Conservation (phyloP, 1,284 basidiomycete species). For the Rhizopogon parksii region DNA sequence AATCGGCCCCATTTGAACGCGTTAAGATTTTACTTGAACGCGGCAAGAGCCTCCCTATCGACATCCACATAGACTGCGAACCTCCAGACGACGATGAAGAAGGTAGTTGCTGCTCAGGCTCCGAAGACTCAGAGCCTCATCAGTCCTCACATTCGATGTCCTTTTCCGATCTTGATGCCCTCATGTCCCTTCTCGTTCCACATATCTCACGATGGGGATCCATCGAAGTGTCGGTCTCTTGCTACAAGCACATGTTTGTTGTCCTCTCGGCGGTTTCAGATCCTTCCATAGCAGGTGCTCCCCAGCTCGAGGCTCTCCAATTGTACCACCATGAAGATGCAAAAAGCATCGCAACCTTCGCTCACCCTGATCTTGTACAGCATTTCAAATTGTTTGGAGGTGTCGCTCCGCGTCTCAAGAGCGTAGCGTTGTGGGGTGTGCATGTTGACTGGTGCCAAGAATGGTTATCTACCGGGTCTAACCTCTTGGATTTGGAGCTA, state of each 20-base stretch:
- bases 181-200: conserved; percentile 46
- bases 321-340: conserved; percentile 44
- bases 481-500: conserved; percentile 45
- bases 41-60: conserved; percentile 22
- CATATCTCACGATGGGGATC: conserved; percentile 45
- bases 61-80: conserved; percentile 17
- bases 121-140: conserved; percentile 15
- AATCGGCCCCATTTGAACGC: conserved; percentile 12
- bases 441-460: conserved; percentile 53
- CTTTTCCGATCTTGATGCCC: conserved; percentile 28
- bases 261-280: conserved; percentile 37
- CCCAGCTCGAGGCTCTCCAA: conserved; percentile 42
- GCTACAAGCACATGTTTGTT: conserved; percentile 41
- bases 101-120: conserved; percentile 12
- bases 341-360: conserved; percentile 31
- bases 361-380: conserved; percentile 29
- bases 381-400: conserved; percentile 47
- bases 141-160: conserved; percentile 14
- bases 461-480: conserved; percentile 31
- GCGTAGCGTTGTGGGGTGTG: conserved; percentile 51
- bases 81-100: conserved; percentile 18
- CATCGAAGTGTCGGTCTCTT: conserved; percentile 38
- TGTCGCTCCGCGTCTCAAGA: conserved; percentile 43
- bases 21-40: conserved; percentile 14
- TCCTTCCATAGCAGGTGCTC: conserved; percentile 35